Conservation (phyloP, 2,329 filamentous ascomycete genomes). For the Colletotrichum noveboracense region DNA sequence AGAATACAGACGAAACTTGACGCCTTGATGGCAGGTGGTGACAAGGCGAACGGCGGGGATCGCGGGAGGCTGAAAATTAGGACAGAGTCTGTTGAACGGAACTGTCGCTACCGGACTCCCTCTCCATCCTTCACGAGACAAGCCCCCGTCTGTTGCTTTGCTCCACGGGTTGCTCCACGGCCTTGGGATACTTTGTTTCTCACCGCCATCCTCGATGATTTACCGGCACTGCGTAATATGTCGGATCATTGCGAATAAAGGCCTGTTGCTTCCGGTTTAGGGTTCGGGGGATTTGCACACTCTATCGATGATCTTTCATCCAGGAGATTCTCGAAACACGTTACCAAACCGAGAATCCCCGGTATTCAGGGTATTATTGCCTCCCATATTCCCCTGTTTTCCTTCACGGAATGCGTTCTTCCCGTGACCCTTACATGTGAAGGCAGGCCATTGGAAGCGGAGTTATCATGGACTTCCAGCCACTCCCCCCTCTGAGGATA, state of each 20-base stretch:
- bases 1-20: conserved; percentile 18
- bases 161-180: neutral
- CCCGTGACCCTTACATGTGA: conserved; percentile 5
- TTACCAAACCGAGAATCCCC: conserved; percentile 17
- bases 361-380: neutral
- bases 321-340: conserved; percentile 15
- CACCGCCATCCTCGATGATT: neutral
- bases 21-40: conserved; percentile 8
- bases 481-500: neutral
- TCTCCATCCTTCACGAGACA: neutral
- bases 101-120: neutral
- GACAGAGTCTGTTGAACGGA: neutral
- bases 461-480: neutral
- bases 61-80: neutral
- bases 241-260: neutral
- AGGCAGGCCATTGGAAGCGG: neutral
- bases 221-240: neutral
- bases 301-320: conserved; percentile 16
- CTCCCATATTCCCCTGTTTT: neutral
- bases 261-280: conserved; percentile 9
- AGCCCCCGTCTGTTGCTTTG: neutral
- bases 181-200: neutral
- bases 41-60: conserved; percentile 6
- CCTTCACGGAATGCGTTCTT: neutral
- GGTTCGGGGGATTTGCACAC: conserved; percentile 19